Evolutionary conservation across 163 green algal genomes (phyloP), one percentile per base, ranked within the genome.

Genomic region (Coccomyxa subellipsoidea): DNA sequence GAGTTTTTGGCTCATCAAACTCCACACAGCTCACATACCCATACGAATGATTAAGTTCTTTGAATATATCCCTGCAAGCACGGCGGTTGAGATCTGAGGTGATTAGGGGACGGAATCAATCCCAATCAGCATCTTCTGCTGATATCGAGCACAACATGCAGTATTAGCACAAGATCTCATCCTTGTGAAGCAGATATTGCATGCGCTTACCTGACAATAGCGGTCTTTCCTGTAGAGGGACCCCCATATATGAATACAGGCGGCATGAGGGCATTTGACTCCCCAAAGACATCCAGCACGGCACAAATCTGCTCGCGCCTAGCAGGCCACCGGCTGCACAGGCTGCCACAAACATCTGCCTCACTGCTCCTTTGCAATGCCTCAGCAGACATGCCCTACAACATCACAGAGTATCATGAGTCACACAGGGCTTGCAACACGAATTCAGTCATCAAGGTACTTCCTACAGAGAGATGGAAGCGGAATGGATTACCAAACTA

Each of bases 141-240:
- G 15, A 77, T 38, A 7, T 7, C 32, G 32, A 59, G 3, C 3
- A 59, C 32, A 77, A 27, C 8, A n/a, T 53, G 15, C 27, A 77
- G 0, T 77, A 39, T 47, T 53, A 47, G 34, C 1, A 35, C 38
- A 1, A 72, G 38, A 35, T 9, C 8, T 59, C 8, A 47, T 15
- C 10, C 0, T 76, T 0, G 1, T n/a, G 4, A 34, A 12, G 0
- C 23, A 38, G n/a, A n/a, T n/a, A n/a, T n/a, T n/a, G n/a, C n/a
- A n/a, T n/a, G n/a, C n/a, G 39, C 25, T 72, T 34, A 89, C 88
- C 86, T 86, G 34, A 91, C 73, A 21, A 94, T 81, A 2, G 83
- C 70, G 1, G 90, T 92, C 82, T 94, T 94, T 39, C 90, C 90
- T 4, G 89, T 90, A 15, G 82, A 87, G 1, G 75, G 59, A 0